Evolutionary conservation across 495 filamentous ascomycete species (phyloP), one percentile per base, ranked within the genome.

Genomic region (Thozetella sp.): DNA sequence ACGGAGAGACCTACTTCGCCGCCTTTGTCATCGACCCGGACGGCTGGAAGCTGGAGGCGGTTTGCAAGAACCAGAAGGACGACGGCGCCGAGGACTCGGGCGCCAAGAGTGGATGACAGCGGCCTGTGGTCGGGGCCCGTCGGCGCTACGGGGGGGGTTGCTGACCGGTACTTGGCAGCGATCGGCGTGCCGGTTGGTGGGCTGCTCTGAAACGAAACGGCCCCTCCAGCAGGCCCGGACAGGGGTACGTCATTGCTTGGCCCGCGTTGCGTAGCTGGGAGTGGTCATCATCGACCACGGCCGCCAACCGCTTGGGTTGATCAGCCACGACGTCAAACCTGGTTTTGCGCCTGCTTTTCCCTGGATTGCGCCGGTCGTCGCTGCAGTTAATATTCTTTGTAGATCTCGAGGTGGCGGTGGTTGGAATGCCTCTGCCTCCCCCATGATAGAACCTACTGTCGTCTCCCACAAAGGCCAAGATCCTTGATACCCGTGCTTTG

Each of bases 1-100:
- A 78, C 55, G 69, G 70, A 20, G 53, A 52, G 22, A 37, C 63
- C 15, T 79, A 80, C n/a, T 79, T 73, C 58, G 77, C 72, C 6
- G 73, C 73, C 19, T 80, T 72, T 65, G 72, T 80, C 40, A 53
- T 73, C 1, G 76, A 77, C 67, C 64, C 67, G 0, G 71, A 77
- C 61, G 77, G 78, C 1, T 74, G 69, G 69, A 55, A 62, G 61
- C 52, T 79, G 25, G 75, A 79, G 62, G 74, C 63, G n/a, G 75
- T 76, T 48, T 75, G 67, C 48, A 69, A 65, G 59, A 50, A 25
- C 3, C n/a, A 23, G 51, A 34, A 54, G 52, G 52, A 54, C 43
- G 43, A 48, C 11, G 6, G 3, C 9, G 43, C 12, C 12, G 43
- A 48, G 4, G n/a, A 48, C 43, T 15, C 15, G 30, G 30, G 30